Evolutionary conservation across 73 alveolate genomes (phyloP), one percentile per base, ranked within the genome.

Genomic region (Stentor coeruleus): DNA sequence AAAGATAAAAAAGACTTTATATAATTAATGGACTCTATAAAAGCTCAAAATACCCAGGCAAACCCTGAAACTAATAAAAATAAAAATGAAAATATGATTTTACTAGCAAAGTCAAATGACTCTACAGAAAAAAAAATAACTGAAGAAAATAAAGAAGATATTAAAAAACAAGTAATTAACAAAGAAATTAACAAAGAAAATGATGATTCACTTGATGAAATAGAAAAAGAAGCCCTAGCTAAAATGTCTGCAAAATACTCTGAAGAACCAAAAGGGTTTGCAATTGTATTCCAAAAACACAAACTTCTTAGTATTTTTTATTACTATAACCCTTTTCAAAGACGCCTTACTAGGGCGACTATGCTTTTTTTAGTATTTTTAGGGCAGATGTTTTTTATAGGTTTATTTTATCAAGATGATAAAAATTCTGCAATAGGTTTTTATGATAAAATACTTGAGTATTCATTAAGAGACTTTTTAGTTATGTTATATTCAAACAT

Each of bases 331-430:
- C 79, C 79, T 1, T 26, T 28, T 20, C n/a, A 2, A 0, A 20
- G 26, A 26, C n/a, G 79, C 36, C 33, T 66, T 33, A 26, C 40
- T 15, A 66, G 79, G 37, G 26, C 15, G 20, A 26, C 79, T 20
- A 28, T 66, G 37, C 33, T 66, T 20, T 66, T 66, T 40, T 66
- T 66, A 40, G 79, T 20, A 26, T 2, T 66, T 20, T 20, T 66
- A 66, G 79, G 79, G 40, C 36, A 66, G 37, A 66, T 66, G 79
- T 66, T 66, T 40, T 66, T 66, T 66, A 66, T 66, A 0, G 79
- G 79, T 1, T 20, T 66, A 40, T 66, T 66, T 66, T 66, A 66
- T 66, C 42, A 66, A 31, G 39, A 66, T 26, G 41, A 20, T 28
- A 66, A 66, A 0, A 11, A 20, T 26, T 26, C 36, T 11, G 66